Evolutionary conservation across 306 rosid species (phyloP).

Genomic region (Prinsepia uniflora): DNA sequence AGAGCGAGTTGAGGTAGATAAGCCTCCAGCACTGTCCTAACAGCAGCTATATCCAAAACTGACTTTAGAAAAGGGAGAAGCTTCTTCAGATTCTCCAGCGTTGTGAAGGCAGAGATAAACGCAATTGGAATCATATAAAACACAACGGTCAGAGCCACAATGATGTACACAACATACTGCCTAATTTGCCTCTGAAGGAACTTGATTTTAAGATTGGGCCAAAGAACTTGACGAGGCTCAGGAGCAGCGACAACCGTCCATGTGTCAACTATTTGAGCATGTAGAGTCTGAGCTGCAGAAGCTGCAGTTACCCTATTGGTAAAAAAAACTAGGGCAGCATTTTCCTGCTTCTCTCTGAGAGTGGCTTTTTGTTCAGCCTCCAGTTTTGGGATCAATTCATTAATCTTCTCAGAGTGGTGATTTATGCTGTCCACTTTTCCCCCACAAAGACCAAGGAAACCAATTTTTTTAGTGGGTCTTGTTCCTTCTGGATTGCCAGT

Average conservation of each 20-base stretch:
- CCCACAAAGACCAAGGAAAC: slow-evolving; percentile 74
- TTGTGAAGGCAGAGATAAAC: slow-evolving; percentile 68
- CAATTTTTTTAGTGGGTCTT: slow-evolving; percentile 71
- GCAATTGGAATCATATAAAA: slow-evolving; percentile 83
- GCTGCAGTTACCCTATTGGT: slow-evolving; percentile 64
- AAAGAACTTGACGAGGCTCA: slow-evolving; percentile 65
- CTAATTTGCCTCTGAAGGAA: slow-evolving; percentile 56
- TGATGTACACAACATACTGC: slow-evolving; percentile 57
- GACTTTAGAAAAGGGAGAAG: slow-evolving; percentile 72
- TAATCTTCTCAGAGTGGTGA: slow-evolving; percentile 54
- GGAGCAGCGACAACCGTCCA: slow-evolving; percentile 78
- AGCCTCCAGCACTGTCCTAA: slow-evolving; percentile 79
- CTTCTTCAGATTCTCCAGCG: slow-evolving; percentile 59
- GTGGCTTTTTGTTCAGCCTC: slow-evolving; percentile 80
- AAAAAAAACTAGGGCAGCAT: slow-evolving; percentile 75
- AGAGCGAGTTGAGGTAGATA: slow-evolving; percentile 90
- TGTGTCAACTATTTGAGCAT: slow-evolving; percentile 60
- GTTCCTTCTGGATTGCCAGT: slow-evolving; percentile 66
- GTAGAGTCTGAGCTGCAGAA: slow-evolving; percentile 85
- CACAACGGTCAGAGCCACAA: slow-evolving; percentile 60
- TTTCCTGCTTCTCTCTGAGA: slow-evolving; percentile 76
- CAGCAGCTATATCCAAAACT: slow-evolving; percentile 22
- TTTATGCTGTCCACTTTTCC: slow-evolving; percentile 74
- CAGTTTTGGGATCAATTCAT: slow-evolving; percentile 49
- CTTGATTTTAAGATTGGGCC: slow-evolving; percentile 71